These are phyloP conservation scores for Beauveria caledonica DNA, from an alignment of 2,329 filamentous ascomycete genomes.

Conservation along the genomic window DNA sequence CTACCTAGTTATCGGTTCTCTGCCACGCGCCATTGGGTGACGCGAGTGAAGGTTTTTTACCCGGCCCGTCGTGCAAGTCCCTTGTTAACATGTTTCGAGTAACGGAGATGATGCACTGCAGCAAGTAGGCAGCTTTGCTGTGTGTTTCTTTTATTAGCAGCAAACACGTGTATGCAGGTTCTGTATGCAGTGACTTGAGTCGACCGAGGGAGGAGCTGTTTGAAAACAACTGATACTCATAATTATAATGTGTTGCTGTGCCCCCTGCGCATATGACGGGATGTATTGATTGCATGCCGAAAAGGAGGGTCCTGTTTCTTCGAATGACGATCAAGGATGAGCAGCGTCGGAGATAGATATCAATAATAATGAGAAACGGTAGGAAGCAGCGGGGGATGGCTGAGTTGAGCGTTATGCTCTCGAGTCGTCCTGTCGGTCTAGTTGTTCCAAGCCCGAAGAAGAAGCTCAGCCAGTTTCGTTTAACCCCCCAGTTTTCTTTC, in stretches of 20 bases:
- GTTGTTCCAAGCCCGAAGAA: background rate
- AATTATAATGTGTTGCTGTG: background rate
- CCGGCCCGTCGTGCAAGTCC: background rate
- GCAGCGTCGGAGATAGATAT: background rate
- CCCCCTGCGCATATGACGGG: background rate
- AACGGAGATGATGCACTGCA: background rate
- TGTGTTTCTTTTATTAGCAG: background rate
- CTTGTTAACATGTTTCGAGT: background rate
- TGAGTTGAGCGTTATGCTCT: background rate
- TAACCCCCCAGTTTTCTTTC: background rate
- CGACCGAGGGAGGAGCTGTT: background rate
- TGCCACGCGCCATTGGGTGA: background rate
- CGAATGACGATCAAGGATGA: background rate
- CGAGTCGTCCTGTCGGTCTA: background rate
- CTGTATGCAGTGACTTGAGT: background rate
- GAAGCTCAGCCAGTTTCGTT: conserved; percentile 1
- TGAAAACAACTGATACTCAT: background rate
- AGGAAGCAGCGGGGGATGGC: background rate
- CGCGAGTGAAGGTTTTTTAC: background rate
- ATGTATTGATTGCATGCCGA: background rate
- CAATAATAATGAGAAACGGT: background rate
- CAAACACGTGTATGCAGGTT: background rate
- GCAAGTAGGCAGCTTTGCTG: background rate
- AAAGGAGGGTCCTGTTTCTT: background rate
- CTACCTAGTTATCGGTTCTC: background rate